Percentiles rank a stretch among this genome's conserved stretches.
Evolutionary conservation across 2,329 filamentous ascomycete genomes (phyloP).

Genomic region (Periconia macrospinosa): DNA sequence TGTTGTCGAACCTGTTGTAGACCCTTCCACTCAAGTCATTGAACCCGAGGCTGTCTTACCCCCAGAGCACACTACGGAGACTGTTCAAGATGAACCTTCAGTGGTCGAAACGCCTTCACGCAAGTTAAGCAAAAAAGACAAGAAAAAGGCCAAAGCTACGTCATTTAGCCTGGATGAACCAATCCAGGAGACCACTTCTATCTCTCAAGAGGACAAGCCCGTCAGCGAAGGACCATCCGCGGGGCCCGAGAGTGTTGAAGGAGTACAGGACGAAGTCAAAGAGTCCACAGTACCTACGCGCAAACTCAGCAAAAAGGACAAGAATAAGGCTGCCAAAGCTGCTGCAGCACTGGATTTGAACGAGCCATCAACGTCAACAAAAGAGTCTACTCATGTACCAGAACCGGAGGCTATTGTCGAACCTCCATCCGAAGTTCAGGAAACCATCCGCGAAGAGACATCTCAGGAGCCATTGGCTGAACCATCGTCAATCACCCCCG

Average conservation of each 20-base stretch:
- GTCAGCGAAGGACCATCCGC: not conserved
- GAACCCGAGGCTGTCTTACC: not conserved
- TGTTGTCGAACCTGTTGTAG: too few species aligned
- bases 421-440: not conserved
- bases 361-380: not conserved
- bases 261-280: not conserved
- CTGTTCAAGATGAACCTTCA: constrained; percentile 1
- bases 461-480: not conserved
- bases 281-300: constrained; percentile 1
- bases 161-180: constrained; percentile 11
- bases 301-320: constrained; percentile 27
- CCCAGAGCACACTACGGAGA: not conserved
- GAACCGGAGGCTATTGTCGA: not conserved
- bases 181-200: not conserved
- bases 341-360: not conserved
- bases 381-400: not conserved
- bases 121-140: constrained; percentile 26
- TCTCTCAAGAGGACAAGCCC: not conserved
- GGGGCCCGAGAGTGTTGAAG: not conserved
- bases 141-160: constrained; percentile 19
- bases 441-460: not conserved
- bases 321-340: constrained; percentile 10
- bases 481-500: not conserved
- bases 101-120: constrained; percentile 5
- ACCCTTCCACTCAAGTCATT: not conserved